Evolutionary conservation across 352 stramenopile species (phyloP).

Genomic region (Pythium graminicola): DNA sequence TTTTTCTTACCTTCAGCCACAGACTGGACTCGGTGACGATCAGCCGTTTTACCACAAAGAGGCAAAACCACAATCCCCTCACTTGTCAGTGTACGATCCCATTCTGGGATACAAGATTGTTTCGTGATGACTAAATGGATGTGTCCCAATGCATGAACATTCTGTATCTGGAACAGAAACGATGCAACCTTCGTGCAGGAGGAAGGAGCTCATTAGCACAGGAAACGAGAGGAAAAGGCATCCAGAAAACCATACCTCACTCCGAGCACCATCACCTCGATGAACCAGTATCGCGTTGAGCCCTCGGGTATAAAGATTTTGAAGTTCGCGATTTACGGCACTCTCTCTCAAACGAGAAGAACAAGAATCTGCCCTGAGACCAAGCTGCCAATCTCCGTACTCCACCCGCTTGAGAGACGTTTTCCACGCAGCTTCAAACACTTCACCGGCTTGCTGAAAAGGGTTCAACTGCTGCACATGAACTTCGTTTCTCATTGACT

Average conservation of each 20-base stretch:
- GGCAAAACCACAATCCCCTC: conserved; percentile 1
- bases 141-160: not conserved
- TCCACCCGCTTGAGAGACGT: conserved; percentile 21
- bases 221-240: too few species aligned
- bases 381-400: conserved; percentile 17
- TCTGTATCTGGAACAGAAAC: conserved; percentile 16
- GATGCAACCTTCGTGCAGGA: conserved; percentile 1
- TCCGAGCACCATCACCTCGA: conserved; percentile 8
- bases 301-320: conserved; percentile 21
- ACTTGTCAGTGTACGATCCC: conserved; percentile 3
- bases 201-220: too few species aligned
- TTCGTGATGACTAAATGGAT: conserved; percentile 14
- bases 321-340: conserved; percentile 8
- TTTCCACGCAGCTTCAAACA: conserved; percentile 14
- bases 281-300: conserved; percentile 27
- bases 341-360: conserved; percentile 5
- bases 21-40: not conserved
- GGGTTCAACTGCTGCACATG: conserved; percentile 2
- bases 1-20: not conserved
- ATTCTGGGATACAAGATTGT: not conserved
- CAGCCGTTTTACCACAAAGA: not conserved
- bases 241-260: conserved; percentile 18
- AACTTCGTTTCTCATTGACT: not conserved
- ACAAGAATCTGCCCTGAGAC: not conserved
- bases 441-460: conserved; percentile 13